Evolutionary conservation across 352 stramenopile species (phyloP), one percentile per base, ranked within the genome.

Genomic region (Globisporangium apiculatum): DNA sequence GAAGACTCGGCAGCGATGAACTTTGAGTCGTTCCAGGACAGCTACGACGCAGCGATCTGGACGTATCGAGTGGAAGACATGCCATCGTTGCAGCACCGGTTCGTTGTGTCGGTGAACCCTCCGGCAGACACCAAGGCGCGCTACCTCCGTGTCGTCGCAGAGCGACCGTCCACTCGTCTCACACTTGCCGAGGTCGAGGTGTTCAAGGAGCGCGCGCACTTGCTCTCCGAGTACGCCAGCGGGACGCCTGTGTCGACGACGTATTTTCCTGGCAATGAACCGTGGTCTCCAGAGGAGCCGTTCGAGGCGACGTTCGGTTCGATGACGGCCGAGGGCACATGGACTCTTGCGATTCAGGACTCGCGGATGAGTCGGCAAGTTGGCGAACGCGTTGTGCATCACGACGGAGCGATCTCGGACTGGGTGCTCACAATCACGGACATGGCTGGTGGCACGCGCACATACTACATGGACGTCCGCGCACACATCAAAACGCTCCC

Each of bases 181-280:
- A 87, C 76, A 5, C 60, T 94, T 10, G 77, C 81, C 15, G 85
- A 94, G 60, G 80, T 94, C 6, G 67, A 94, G 61, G 73, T 93
- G 17, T 94, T 86, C 46, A 53, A 61, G 0, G 71, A 87, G 53
- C 65, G 73, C 7, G 73, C 63, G 24, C 72, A 88, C 36, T 51
- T 82, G 24, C 57, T 93, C 46, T 89, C 79, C 0, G 62, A 75
- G 48, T 93, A 91, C 48, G 45, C 55, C 15, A 73, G 77, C 7
- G 82, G 83, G 9, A 80, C 70, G 17, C 77, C 79, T 0, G 64
- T 95, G 1, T 45, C 70, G 15, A 72, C 76, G 6, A 55, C 66
- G 45, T 86, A 67, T 45, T 70, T 80, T 15, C 76, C 78, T 41
- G 68, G 69, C 4, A 65, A 62, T 0, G 67, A 76, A 55, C 72